Base-by-base conservation (phyloP, 805 yeast genomes). In the Hyphopichia homilentoma region DNA sequence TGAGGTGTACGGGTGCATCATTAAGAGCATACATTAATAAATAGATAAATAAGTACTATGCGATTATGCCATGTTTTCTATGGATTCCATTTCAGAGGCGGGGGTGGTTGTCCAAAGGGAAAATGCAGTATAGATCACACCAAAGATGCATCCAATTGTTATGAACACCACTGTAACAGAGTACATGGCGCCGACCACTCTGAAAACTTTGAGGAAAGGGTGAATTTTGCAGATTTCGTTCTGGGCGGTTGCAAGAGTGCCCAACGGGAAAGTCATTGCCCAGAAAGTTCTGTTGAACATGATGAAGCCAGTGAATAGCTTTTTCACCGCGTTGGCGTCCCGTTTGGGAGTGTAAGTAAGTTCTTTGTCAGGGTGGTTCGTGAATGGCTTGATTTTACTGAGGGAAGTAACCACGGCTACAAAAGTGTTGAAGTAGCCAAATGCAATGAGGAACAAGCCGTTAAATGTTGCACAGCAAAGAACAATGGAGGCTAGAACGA, bases 251-350 rank as follows among this genome's bases (percentile, higher is more conserved):
- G 81, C 66, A 81, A 84, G n/a, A 6, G 61, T 85, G 2, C 96
- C 96, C 45, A 87, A 48, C 4, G 96, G 96, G 79, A 88, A 88
- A 41, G 96, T 84, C 66, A 84, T 74, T 12, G 88, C 79, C 96
- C 96, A 84, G 77, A 48, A 54, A 1, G 50, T 48, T 11, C 44
- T 40, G 30, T 38, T 45, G 32, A 52, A 54, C 30, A 27, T 33
- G 22, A 54, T 40, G 23, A 47, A 36, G 14, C 52, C 59, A 23
- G 16, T 34, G 16, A 12, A 27, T 25, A 4, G 16, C 22, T n/a
- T 15, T 43, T 41, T 48, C 44, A 19, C 16, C n/a, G 40, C 35
- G 11, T 11, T 13, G 20, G 13, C 35, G 3, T 38, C 44, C 31
- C 20, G 22, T 27, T 19, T 40, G 21, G 43, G 38, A 4, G 20